Percentiles rank a stretch among this genome's conserved stretches.
Conservation (phyloP, 805 yeast genomes). For the Candida krabiensis region DNA sequence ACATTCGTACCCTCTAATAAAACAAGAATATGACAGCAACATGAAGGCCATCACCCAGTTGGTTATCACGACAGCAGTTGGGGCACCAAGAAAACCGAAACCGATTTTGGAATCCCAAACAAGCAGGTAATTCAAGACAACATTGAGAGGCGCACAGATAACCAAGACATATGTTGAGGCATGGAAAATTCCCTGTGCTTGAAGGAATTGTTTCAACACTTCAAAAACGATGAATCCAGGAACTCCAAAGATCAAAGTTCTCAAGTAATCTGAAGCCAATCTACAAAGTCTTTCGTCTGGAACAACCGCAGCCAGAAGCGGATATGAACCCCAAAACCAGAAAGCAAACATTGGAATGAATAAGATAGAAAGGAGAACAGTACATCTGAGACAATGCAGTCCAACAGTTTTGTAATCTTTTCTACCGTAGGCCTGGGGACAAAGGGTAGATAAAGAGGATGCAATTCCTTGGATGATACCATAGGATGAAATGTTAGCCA, state of each 20-base stretch:
- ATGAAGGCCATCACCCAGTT: slow-evolving; percentile 57
- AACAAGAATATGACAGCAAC: slow-evolving; percentile 39
- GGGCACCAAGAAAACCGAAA: slow-evolving; percentile 58
- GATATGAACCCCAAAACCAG: slow-evolving; percentile 39
- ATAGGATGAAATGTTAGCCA: slow-evolving; percentile 56
- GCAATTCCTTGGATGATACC: slow-evolving; percentile 59
- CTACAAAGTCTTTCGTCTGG: slow-evolving; percentile 49
- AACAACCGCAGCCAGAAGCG: slow-evolving; percentile 33
- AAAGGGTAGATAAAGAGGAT: slow-evolving; percentile 55
- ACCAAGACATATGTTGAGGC: slow-evolving; percentile 53
- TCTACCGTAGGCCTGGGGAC: slow-evolving; percentile 64
- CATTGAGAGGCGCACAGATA: slow-evolving; percentile 54
- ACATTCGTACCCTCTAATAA: slow-evolving; percentile 46
- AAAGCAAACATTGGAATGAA: slow-evolving; percentile 41
- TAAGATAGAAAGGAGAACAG: slow-evolving; percentile 41
- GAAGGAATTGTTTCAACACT: slow-evolving; percentile 55
- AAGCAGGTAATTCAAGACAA: slow-evolving; percentile 44
- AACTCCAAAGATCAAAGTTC: slow-evolving; percentile 48
- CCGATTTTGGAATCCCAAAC: slow-evolving; percentile 47
- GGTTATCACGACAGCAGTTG: slow-evolving; percentile 56
- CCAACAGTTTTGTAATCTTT: slow-evolving; percentile 51
- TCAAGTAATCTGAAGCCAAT: slow-evolving; percentile 48
- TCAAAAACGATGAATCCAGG: slow-evolving; percentile 59
- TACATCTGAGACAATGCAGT: slow-evolving; percentile 49
- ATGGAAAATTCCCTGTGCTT: slow-evolving; percentile 60